phyloP scores from a whole-genome alignment of 108 stramenopile genomes.

The Ochromonas danica region DNA sequence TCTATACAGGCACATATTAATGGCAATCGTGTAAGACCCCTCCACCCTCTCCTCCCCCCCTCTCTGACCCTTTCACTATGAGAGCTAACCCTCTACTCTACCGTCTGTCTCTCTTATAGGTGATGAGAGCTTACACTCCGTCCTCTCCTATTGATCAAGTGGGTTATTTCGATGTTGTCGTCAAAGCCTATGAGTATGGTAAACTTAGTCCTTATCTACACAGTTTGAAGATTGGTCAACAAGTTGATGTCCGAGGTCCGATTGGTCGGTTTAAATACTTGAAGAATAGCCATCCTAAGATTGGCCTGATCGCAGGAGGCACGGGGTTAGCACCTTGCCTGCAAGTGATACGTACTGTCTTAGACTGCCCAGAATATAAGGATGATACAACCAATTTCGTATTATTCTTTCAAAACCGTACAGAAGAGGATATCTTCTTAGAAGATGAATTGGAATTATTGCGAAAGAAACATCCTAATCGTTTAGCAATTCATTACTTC shows the following conservation, averaged over 20 bases:
- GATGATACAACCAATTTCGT: not conserved
- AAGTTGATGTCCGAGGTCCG: constrained; percentile 27
- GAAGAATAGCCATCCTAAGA: not conserved
- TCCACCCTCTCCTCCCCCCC: no score
- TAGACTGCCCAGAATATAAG: not conserved
- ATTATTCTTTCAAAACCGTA: constrained; percentile 28
- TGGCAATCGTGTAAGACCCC: constrained; percentile 3
- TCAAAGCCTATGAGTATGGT: constrained; percentile 31
- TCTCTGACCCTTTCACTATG: no score
- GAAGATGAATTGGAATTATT: not conserved
- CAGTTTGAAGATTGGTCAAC: not conserved
- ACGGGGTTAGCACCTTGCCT: constrained; percentile 31
- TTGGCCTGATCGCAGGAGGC: constrained; percentile 27
- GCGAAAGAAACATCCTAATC: not conserved
- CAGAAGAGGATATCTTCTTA: constrained; percentile 29
- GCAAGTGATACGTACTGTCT: constrained; percentile 21
- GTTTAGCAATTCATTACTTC: constrained; percentile 17
- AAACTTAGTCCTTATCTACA: constrained; percentile 32
- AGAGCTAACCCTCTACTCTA: no score
- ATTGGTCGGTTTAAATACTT: constrained; percentile 33
- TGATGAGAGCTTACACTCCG: constrained; percentile 27
- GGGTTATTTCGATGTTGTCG: constrained; percentile 18
- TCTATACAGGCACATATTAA: not conserved
- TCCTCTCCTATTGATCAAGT: not conserved
- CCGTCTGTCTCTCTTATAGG: no score